Evolutionary conservation across 768 basidiomycete genomes (phyloP), one percentile per base, ranked within the genome.

Genomic region (Austroboletus festivus): DNA sequence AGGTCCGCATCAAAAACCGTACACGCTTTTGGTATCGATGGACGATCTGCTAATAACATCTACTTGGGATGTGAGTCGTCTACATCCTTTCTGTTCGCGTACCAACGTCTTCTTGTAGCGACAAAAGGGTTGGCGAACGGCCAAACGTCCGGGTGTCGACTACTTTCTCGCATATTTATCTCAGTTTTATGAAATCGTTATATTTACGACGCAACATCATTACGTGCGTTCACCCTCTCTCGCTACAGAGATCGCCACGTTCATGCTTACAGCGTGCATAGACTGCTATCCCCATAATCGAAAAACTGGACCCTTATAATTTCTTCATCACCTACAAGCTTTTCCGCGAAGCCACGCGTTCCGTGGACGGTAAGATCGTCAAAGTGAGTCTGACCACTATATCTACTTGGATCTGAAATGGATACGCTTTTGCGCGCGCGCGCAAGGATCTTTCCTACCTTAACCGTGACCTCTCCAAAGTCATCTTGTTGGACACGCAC

Each of bases 151-250:
- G 1, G 96, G 96, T 4, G 89, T 93, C 15, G 96, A 99, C 64
- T 98, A 99, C 71, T 99, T 99, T 80, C 76, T 99, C 28, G 94
- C 82, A 22, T 99, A 99, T 67, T 81, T 99, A 41, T 91, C 93
- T 0, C 95, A 97, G 62, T 99, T 98, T 73, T 99, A 93, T 65
- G 96, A 99, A 73, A 82, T 98, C 48, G 95, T 98, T 28, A 75
- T 99, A 46, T 99, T 98, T 72, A 98, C 94, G 10, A 79, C 84
- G 16, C 92, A 95, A 70, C 80, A 89, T 47, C 76, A 80, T 60
- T 97, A 95, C 68, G 94, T 95, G 55, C 42, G 89, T 78, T 31
- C 33, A 24, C 45, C 22, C 44, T 3, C 37, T 42, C 46, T 8
- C 18, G 19, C 16, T n/a, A 6, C n/a, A n/a, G n/a, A n/a, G 28